These are phyloP conservation scores for Talaromyces proteolyticus DNA, from an alignment of 495 filamentous ascomycete species.

Conservation along the genomic window DNA sequence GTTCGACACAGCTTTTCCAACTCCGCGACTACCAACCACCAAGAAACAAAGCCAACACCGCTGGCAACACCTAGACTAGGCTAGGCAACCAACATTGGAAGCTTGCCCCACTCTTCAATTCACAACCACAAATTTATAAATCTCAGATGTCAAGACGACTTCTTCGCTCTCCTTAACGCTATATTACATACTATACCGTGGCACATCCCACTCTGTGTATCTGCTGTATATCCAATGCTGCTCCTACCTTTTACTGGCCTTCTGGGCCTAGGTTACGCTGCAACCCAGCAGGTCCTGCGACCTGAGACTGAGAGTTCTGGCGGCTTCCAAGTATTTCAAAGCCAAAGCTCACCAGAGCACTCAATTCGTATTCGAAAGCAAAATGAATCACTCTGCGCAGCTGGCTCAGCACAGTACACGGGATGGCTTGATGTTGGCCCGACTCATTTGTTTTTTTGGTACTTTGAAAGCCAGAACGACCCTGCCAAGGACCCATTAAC, in stretches of 20 bases:
- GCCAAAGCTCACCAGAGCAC: slow-evolving; percentile 20
- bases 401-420: slow-evolving; percentile 30
- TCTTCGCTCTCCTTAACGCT: no score
- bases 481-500: slow-evolving; percentile 45
- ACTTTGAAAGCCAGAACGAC: slow-evolving; percentile 52
- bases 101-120: no score
- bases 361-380: slow-evolving; percentile 32
- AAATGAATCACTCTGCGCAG: slow-evolving; percentile 29
- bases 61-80: no score
- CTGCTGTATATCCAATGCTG: not conserved
- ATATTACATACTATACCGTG: no score
- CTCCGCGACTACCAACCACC: no score
- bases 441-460: slow-evolving; percentile 56
- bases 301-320: slow-evolving; percentile 1
- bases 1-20: no score
- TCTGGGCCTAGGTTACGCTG: slow-evolving; percentile 5
- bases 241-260: slow-evolving; percentile 4
- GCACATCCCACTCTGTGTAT: no score
- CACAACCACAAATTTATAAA: no score
- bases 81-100: no score
- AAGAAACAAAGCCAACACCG: no score
- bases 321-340: slow-evolving; percentile 13
- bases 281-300: slow-evolving; percentile 9
- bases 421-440: slow-evolving; percentile 29
- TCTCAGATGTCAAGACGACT: no score